Evolutionary conservation across 2,329 filamentous ascomycete genomes (phyloP).

Genomic region (Sarocladium strictum): DNA sequence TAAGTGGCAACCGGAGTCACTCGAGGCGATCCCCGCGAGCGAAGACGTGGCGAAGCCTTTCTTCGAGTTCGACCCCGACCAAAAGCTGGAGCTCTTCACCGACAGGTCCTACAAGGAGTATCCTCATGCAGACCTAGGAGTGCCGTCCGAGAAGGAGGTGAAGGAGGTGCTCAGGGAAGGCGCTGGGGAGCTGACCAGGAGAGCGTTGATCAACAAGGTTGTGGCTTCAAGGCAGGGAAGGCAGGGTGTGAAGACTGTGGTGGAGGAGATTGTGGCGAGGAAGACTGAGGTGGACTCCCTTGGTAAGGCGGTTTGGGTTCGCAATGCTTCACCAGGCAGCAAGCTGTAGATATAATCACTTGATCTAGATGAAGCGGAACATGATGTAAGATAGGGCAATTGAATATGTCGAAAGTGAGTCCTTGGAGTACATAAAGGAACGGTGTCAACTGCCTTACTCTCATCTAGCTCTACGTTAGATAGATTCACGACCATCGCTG

Average conservation of each 20-base stretch:
- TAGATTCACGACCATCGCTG: no score
- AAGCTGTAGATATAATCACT: slow-evolving; percentile 20
- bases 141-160: slow-evolving; percentile 67
- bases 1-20: slow-evolving; percentile 67
- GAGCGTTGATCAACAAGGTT: slow-evolving; percentile 59
- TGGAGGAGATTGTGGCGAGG: slow-evolving; percentile 60
- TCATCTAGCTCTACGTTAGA: no score
- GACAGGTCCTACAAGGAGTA: slow-evolving; percentile 63
- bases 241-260: slow-evolving; percentile 63
- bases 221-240: slow-evolving; percentile 54
- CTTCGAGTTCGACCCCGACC: slow-evolving; percentile 47
- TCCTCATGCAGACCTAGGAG: slow-evolving; percentile 61
- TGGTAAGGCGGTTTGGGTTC: slow-evolving; percentile 36
- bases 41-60: slow-evolving; percentile 59
- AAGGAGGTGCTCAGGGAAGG: slow-evolving; percentile 30
- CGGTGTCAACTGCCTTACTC: no score
- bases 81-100: slow-evolving; percentile 56
- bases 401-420: slow-evolving; percentile 10
- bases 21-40: slow-evolving; percentile 57
- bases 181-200: slow-evolving; percentile 24
- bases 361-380: slow-evolving; percentile 17
- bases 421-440: slow-evolving; percentile 19
- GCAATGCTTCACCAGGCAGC: slow-evolving; percentile 23
- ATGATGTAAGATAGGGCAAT: slow-evolving; percentile 9
- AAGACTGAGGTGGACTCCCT: slow-evolving; percentile 46